Evolutionary conservation across 495 filamentous ascomycete genomes (phyloP), one percentile per base, ranked within the genome.

Genomic region (Lasiosphaeriaceae sp.): DNA sequence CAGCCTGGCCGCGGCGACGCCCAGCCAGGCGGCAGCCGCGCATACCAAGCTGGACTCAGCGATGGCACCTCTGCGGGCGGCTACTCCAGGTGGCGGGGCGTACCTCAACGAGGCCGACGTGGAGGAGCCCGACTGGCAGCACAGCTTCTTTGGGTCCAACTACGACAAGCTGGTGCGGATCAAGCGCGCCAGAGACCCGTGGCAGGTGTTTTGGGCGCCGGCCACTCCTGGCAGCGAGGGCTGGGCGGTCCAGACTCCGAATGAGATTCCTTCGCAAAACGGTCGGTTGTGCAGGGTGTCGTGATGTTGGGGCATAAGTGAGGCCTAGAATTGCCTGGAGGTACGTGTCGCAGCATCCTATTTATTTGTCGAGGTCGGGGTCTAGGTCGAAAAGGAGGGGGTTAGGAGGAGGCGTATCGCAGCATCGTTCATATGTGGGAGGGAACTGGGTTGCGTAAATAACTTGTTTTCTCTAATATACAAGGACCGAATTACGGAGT

Each of bases 111-210:
- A 80, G 58, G 77, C 70, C 8, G 79, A 84, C 64, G 69, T 78
- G n/a, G 61, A 71, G 23, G 80, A 86, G 66, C 80, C 83, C 2
- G 62, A 82, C 46, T 86, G 81, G 77, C 77, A 85, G 67, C 65
- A 78, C 63, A 69, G 73, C 3, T 86, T 84, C 69, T 86, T 77
- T 58, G 83, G 81, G 0, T 48, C 21, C 11, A 75, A 80, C 46
- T 86, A 85, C 54, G 59, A 56, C 5, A 70, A 70, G 5, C 64
- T 86, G 52, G 65, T 77, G n/a, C 23, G 64, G 39, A 57, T 85
- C 44, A 84, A 84, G 73, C 64, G 71, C 56, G 61, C 65, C 29
- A 74, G 74, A 47, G 83, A 86, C 64, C 83, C 83, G 2, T 65
- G 57, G 47, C 66, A 66, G 1, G 41, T 84, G 9, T 83, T 84